A percentile compares a stretch with the other conserved stretches of the same genome.
phyloP scores from a whole-genome alignment of 352 stramenopile genomes.

The Plasmopara viticola region DNA sequence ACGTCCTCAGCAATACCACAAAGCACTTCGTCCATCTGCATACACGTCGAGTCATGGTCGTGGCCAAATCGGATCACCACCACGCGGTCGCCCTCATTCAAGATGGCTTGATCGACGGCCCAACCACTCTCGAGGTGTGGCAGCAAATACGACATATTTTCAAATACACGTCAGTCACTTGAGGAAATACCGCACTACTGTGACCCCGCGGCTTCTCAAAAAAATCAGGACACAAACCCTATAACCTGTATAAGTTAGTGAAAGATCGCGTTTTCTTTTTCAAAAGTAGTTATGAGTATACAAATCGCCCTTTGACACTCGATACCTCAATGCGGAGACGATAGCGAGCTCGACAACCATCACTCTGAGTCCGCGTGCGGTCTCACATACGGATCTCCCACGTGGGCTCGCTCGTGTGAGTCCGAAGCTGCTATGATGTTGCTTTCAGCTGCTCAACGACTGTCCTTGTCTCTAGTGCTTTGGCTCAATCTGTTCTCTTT shows the following conservation, averaged over 20 bases:
- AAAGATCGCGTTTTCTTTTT: not conserved
- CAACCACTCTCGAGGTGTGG: conserved; percentile 96
- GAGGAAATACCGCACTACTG: not conserved
- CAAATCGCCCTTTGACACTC: not conserved
- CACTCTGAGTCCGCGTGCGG: conserved; percentile 10
- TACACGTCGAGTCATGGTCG: conserved; percentile 96
- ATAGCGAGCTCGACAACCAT: conserved; percentile 11
- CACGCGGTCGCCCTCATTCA: conserved; percentile 96
- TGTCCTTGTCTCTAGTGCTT: conserved; percentile 2
- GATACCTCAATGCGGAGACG: conserved; percentile 8
- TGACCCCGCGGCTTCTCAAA: not conserved
- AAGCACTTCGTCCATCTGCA: conserved; percentile 98
- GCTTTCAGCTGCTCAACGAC: conserved; percentile 1
- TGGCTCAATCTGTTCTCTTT: conserved; percentile 8
- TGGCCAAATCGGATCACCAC: conserved; percentile 99
- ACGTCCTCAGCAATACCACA: conserved; percentile 96
- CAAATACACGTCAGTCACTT: conserved; percentile 6
- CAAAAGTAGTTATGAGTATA: not conserved
- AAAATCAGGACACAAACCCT: conserved; percentile 1
- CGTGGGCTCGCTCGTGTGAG: not conserved
- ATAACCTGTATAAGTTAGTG: not conserved
- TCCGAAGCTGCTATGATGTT: conserved; percentile 5
- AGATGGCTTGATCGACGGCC: conserved; percentile 98
- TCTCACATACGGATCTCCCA: conserved; percentile 17
- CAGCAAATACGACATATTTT: conserved; percentile 95